Base-by-base conservation (phyloP, 164 flowering plant species). In the Akebia trifoliata region DNA sequence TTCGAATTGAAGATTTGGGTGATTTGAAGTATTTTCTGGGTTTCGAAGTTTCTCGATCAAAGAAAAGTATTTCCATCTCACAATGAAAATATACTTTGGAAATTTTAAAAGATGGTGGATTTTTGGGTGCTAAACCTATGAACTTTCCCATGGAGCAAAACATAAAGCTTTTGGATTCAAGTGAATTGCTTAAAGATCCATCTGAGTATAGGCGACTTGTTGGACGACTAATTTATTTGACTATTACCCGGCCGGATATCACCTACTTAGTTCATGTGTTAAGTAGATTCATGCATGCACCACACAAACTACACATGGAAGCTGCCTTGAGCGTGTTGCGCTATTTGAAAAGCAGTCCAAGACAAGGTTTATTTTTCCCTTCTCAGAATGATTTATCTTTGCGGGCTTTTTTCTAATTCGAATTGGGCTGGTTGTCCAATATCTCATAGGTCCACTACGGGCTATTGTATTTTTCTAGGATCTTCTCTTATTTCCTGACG, bases 271-370 rank as follows among this genome's bases (percentile, higher is more conserved):
- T 61, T 1, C 20, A 51, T 30, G 28, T 47, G 25, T 24, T 61
- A 3, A 61, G 57, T 30, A 9, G 31, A 38, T 61, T 61, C 25
- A 24, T 61, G 64, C 24, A 24, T 21, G 10, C n/a, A 9, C 57
- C 64, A 4, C 8, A 24, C 3, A 18, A 37, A 37, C 42, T 39
- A 14, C 64, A 61, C 22, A 11, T 50, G 25, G 8, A 39, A 11
- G 57, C 64, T 1, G 64, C 44, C 6, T 10, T 32, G 2, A 11
- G 45, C 4, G 42, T 61, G 2, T 4, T 61, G 8, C 47, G 44
- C 8, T 51, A 61, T 37, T 25, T 61, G 8, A 61, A 61, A 31
- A 30, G 24, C 5, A 17, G 4, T 8, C 47, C 34, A 8, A 29
- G 45, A 0, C 29, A 20, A 15, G 57, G 46, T 15, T 26, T 47